These are phyloP conservation scores for Euphorbia peplus DNA, from an alignment of 345 rosid species.

Conservation along the genomic window DNA sequence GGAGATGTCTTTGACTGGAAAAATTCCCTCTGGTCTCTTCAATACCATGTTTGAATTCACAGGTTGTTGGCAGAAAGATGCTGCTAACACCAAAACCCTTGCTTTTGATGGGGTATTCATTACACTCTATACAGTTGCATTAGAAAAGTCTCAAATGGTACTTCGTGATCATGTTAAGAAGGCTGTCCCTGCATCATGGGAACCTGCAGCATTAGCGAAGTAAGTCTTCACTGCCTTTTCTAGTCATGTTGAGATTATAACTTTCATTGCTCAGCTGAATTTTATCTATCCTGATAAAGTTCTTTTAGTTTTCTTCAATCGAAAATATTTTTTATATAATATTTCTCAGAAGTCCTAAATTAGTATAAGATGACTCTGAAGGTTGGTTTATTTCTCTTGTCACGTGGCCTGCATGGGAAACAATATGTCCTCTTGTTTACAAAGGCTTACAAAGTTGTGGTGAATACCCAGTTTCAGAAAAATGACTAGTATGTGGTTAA, in stretches of 20 bases:
- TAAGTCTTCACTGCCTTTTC: slow-evolving; percentile 6
- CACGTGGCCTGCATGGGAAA: no score
- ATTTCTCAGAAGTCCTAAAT: no score
- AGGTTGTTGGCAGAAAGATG: slow-evolving; percentile 91
- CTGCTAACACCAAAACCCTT: slow-evolving; percentile 85
- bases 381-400: no score
- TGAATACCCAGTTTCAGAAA: not conserved
- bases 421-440: not conserved
- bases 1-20: slow-evolving; percentile 78
- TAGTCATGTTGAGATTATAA: not conserved
- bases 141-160: slow-evolving; percentile 76
- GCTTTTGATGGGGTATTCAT: slow-evolving; percentile 91
- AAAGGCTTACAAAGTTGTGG: not conserved
- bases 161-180: slow-evolving; percentile 74
- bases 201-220: slow-evolving; percentile 91
- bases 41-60: slow-evolving; percentile 88
- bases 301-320: not conserved
- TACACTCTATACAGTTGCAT: slow-evolving; percentile 72
- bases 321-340: no score
- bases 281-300: not conserved
- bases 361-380: no score
- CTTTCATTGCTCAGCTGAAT: not conserved
- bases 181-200: slow-evolving; percentile 88
- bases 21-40: slow-evolving; percentile 91
- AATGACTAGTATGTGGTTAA: not conserved